These are phyloP conservation scores for Fonsecaea erecta DNA, from an alignment of 2,329 filamentous ascomycete genomes.

Conservation along the genomic window DNA sequence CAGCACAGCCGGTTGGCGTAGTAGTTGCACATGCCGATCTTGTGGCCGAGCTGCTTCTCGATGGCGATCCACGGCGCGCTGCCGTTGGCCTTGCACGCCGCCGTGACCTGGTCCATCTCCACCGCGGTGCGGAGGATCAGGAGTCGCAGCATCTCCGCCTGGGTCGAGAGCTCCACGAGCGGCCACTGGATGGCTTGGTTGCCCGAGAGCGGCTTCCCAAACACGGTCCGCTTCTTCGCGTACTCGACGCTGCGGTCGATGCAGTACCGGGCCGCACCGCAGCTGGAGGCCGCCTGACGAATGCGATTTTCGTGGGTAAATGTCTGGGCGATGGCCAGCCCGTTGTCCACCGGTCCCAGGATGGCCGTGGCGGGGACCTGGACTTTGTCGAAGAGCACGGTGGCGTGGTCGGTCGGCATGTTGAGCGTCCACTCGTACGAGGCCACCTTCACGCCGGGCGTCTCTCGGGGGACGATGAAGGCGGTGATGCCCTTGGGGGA, in stretches of 20 bases:
- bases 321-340: slow-evolving; percentile 65
- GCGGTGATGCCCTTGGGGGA: slow-evolving; percentile 63
- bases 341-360: slow-evolving; percentile 58
- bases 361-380: slow-evolving; percentile 59
- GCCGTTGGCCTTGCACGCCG: slow-evolving; percentile 39
- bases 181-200: slow-evolving; percentile 70
- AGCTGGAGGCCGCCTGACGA: slow-evolving; percentile 65
- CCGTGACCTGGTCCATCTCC: slow-evolving; percentile 60
- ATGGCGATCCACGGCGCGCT: slow-evolving; percentile 56
- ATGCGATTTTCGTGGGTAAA: slow-evolving; percentile 70
- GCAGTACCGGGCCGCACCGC: slow-evolving; percentile 65
- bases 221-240: slow-evolving; percentile 59
- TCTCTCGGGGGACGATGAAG: slow-evolving; percentile 61
- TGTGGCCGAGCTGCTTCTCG: slow-evolving; percentile 63
- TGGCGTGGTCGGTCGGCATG: slow-evolving; percentile 70
- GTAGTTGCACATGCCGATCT: slow-evolving; percentile 70
- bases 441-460: slow-evolving; percentile 58
- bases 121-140: slow-evolving; percentile 65
- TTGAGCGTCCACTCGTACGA: slow-evolving; percentile 70
- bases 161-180: slow-evolving; percentile 65
- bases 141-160: slow-evolving; percentile 65
- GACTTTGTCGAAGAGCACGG: slow-evolving; percentile 62
- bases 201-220: slow-evolving; percentile 60
- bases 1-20: slow-evolving; percentile 66
- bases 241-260: slow-evolving; percentile 62